phyloP scores from a whole-genome alignment of 257 asterid genomes.

The Galeopsis tetrahit region DNA sequence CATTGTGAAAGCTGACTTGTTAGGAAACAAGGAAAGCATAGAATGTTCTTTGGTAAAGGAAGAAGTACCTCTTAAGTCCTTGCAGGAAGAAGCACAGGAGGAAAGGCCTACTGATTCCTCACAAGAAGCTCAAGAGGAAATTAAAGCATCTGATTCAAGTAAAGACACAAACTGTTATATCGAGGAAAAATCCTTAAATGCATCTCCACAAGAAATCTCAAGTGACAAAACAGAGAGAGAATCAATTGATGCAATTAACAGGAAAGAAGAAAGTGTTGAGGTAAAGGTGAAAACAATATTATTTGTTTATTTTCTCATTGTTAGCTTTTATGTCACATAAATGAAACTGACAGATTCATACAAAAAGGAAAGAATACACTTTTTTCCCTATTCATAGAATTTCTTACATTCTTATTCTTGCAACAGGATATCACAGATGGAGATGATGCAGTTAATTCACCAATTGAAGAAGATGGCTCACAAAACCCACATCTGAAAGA shows the following conservation, averaged over 20 bases:
- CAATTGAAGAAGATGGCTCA: conserved; percentile 30
- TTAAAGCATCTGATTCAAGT: conserved; percentile 26
- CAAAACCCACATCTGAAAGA: conserved; percentile 14
- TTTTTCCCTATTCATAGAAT: background rate
- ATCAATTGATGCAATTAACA: conserved; percentile 29
- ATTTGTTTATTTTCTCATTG: background rate
- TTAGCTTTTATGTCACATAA: conserved; percentile 2
- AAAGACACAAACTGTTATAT: conserved; percentile 22
- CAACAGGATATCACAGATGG: conserved; percentile 34
- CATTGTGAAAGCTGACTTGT: conserved; percentile 10
- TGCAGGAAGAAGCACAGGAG: conserved; percentile 36
- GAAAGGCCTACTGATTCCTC: conserved; percentile 29
- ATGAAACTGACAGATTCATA: background rate
- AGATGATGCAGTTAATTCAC: conserved; percentile 10
- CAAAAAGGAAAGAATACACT: background rate
- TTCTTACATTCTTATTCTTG: conserved; percentile 24
- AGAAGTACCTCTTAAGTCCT: conserved; percentile 33
- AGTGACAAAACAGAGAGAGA: conserved; percentile 25
- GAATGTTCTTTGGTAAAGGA: conserved; percentile 23
- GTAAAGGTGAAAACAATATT: conserved; percentile 20
- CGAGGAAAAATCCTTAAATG: conserved; percentile 28
- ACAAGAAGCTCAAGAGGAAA: conserved; percentile 31
- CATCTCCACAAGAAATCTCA: conserved; percentile 33
- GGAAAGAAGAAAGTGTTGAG: conserved; percentile 29
- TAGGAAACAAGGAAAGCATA: conserved; percentile 3